Evolutionary conservation across 306 rosid genomes (phyloP).

Genomic region (Citrullus amarus): DNA sequence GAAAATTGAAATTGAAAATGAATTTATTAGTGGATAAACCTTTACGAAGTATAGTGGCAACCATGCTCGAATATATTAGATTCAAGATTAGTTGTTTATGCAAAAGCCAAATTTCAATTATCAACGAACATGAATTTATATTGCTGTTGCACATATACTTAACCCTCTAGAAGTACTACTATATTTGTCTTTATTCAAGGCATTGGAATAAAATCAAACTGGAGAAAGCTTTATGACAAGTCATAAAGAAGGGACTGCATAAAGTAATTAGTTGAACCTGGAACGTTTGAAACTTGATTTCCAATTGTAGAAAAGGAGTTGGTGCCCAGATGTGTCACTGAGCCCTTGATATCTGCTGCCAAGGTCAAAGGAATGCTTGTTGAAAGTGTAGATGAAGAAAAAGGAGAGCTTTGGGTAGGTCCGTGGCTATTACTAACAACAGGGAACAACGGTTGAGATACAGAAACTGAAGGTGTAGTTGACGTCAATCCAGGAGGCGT

Average conservation of each 20-base stretch:
- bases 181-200: neutral
- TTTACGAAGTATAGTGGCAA: neutral
- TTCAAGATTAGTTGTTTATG: neutral
- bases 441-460: constrained; percentile 96
- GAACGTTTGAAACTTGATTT: constrained; percentile 31
- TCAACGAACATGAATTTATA: neutral
- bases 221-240: neutral
- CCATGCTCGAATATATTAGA: neutral
- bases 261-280: constrained; percentile 29
- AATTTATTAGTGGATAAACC: neutral
- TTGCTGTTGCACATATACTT: neutral
- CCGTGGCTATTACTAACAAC: constrained; percentile 62
- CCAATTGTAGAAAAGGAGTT: constrained; percentile 31
- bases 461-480: constrained; percentile 50
- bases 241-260: neutral
- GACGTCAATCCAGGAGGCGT: constrained; percentile 74
- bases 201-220: neutral
- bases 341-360: constrained; percentile 30
- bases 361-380: constrained; percentile 38
- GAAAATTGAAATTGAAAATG: neutral
- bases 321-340: constrained; percentile 36
- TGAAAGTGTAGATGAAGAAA: constrained; percentile 44
- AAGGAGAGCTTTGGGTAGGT: constrained; percentile 50
- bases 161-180: neutral
- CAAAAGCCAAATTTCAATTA: neutral